These are phyloP conservation scores for Globisporangium lucens DNA, from an alignment of 352 stramenopile species.

Conservation along the genomic window DNA sequence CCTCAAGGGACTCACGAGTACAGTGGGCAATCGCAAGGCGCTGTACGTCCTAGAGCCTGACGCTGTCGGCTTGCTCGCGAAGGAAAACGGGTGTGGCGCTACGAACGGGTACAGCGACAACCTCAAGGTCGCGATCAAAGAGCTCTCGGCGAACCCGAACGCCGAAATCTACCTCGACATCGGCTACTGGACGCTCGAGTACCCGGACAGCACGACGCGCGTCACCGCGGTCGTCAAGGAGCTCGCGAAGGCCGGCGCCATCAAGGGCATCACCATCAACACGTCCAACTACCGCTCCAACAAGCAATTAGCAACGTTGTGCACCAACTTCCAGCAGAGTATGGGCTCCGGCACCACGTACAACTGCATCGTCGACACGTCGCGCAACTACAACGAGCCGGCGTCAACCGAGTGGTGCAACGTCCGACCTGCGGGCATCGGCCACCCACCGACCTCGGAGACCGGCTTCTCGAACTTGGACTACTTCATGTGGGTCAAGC, in stretches of 20 bases:
- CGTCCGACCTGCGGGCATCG: constrained; percentile 36
- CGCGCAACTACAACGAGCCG: constrained; percentile 33
- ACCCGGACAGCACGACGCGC: constrained; percentile 15
- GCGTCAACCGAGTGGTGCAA: constrained; percentile 57
- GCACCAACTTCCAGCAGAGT: constrained; percentile 54
- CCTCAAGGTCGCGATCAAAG: constrained; percentile 39
- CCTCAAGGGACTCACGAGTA: constrained; percentile 34
- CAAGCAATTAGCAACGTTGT: constrained; percentile 40
- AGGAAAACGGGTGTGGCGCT: constrained; percentile 32
- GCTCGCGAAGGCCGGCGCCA: constrained; percentile 21
- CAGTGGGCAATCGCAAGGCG: constrained; percentile 45
- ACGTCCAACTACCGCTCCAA: constrained; percentile 76
- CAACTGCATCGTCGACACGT: constrained; percentile 65
- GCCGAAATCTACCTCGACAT: constrained; percentile 73
- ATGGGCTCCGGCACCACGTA: constrained; percentile 29
- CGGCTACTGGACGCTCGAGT: constrained; percentile 57
- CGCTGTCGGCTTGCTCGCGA: constrained; percentile 48
- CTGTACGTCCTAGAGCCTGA: constrained; percentile 66
- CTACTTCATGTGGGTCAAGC: constrained; percentile 78
- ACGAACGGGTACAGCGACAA: constrained; percentile 30
- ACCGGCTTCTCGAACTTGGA: constrained; percentile 50
- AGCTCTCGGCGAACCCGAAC: constrained; percentile 60
- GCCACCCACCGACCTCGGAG: constrained; percentile 37
- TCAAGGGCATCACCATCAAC: constrained; percentile 76
- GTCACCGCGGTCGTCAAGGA: constrained; percentile 42